Evolutionary conservation across 2,329 filamentous ascomycete species (phyloP), one percentile per base, ranked within the genome.

Genomic region (Aureobasidium sp.): DNA sequence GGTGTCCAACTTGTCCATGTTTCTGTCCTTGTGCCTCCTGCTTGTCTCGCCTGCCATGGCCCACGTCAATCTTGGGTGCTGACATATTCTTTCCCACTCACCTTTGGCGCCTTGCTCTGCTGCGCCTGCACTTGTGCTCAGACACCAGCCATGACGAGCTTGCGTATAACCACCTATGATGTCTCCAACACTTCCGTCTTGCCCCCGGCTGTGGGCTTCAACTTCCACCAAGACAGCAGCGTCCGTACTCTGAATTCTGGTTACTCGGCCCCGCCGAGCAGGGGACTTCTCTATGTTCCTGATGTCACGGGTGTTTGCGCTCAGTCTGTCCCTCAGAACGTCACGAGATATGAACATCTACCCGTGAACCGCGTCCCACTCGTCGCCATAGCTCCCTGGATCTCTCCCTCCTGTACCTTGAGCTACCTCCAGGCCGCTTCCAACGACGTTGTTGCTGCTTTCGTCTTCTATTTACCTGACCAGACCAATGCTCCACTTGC

Each of bases 331-430:
- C 89, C 91, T 1, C 67, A 72, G 38, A 92, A 94, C 71, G 89
- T 85, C 59, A 95, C 90, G 13, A 84, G 87, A 17, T 81, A 83
- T 66, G 71, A 74, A n/a, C 81, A 94, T 67, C 81, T 96, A 17
- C 79, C 80, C 0, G 70, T 72, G 21, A 84, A 88, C 65, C 90
- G 4, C 4, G 27, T 89, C 71, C 84, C 87, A 60, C 78, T 91
- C 55, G 83, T 96, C 66, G 92, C 88, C 29, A 76, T 96, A 57
- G 92, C 90, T 25, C 93, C 93, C 29, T 97, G 93, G 92, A 84
- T 90, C 67, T 88, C 81, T 63, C 76, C 80, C 8, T 76, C 83
- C 27, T 99, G 93, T 70, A 88, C 89, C 13, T 74, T 80, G 60
- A 81, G 86, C 46, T 96, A 90, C 70, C 79, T 97, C 49, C 74